These are phyloP conservation scores for Kodamaea restingae DNA, from an alignment of 805 yeast genomes.

Conservation along the genomic window DNA sequence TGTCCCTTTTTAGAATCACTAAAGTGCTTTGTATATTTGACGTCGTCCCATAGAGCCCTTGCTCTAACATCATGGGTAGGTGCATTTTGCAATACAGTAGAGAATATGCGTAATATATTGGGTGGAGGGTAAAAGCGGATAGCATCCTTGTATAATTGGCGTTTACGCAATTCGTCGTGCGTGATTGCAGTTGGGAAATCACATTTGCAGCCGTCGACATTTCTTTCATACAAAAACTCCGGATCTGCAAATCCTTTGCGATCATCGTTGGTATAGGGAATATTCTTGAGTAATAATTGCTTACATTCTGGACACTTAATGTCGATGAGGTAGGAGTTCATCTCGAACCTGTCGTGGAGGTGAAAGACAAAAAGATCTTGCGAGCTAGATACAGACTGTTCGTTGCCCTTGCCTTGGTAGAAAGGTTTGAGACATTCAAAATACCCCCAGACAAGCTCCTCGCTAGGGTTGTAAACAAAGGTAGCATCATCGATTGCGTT, in stretches of 20 bases:
- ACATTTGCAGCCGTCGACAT: neutral
- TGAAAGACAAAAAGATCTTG: neutral
- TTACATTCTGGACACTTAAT: conserved; percentile 3
- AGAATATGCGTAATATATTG: neutral
- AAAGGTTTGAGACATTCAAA: too few relatives aligned
- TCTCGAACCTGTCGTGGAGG: conserved; percentile 2
- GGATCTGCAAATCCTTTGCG: conserved; percentile 15
- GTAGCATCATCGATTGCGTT: conserved; percentile 11
- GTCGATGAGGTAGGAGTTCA: conserved; percentile 4
- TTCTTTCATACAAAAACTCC: conserved; percentile 3
- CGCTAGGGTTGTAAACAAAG: conserved; percentile 12
- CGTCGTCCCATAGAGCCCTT: too few relatives aligned
- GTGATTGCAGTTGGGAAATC: conserved; percentile 9
- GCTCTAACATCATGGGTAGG: too few relatives aligned
- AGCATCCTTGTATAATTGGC: conserved; percentile 9
- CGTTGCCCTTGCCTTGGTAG: too few relatives aligned
- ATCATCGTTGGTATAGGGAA: conserved; percentile 11
- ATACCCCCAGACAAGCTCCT: conserved; percentile 4
- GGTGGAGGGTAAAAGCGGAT: neutral
- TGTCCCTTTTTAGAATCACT: too few relatives aligned
- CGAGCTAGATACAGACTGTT: neutral
- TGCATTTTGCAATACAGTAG: conserved; percentile 1
- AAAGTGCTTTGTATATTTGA: too few relatives aligned
- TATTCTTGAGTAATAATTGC: neutral
- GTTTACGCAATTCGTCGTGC: conserved; percentile 18